Evolutionary conservation across 768 basidiomycete genomes (phyloP).

Genomic region (Russula dissimulans): DNA sequence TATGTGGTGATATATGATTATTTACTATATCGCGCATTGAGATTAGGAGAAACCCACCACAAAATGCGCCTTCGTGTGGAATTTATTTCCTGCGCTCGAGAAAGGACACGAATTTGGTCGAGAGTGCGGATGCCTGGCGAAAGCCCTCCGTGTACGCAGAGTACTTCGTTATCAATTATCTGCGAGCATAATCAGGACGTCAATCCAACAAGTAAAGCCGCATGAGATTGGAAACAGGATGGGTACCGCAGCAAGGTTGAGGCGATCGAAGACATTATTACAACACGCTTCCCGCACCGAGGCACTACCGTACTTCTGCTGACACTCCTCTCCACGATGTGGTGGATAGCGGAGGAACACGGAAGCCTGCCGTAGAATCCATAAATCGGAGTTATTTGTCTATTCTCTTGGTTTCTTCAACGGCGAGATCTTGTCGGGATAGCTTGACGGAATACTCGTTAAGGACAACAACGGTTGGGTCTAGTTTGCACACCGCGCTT

Average conservation of each 20-base stretch:
- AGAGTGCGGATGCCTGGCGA: no score
- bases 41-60: slow-evolving; percentile 43
- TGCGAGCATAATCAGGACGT: slow-evolving; percentile 24
- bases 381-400: slow-evolving; percentile 59
- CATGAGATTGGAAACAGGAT: neutral
- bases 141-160: no score
- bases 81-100: slow-evolving; percentile 37
- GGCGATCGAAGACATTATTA: slow-evolving; percentile 87
- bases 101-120: no score
- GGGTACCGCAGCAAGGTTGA: slow-evolving; percentile 85
- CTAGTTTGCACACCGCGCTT: no score
- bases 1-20: slow-evolving; percentile 35
- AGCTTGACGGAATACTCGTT: slow-evolving; percentile 38
- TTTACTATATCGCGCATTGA: neutral
- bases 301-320: no score
- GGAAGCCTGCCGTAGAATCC: no score
- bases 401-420: slow-evolving; percentile 93
- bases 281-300: slow-evolving; percentile 89
- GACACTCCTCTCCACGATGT: slow-evolving; percentile 37
- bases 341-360: neutral
- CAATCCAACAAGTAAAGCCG: neutral
- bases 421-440: slow-evolving; percentile 87
- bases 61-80: slow-evolving; percentile 98
- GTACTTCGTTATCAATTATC: slow-evolving; percentile 76
- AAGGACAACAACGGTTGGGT: no score